Conservation (phyloP, 2,329 filamentous ascomycete genomes). For the Nannizziopsis arthrosporioides region DNA sequence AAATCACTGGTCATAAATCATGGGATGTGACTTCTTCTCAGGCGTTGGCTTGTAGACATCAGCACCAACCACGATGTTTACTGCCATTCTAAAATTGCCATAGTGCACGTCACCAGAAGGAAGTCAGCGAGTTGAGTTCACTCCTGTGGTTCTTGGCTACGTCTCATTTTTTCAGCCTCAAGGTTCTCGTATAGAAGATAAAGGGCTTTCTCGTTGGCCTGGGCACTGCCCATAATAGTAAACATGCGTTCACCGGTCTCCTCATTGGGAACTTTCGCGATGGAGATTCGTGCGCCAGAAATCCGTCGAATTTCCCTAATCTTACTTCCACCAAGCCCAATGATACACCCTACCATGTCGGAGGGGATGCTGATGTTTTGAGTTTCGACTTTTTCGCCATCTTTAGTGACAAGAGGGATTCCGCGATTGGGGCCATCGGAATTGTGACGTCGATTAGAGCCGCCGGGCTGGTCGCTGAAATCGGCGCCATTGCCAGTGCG, state of each 20-base stretch:
- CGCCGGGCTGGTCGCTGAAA: conserved; percentile 71
- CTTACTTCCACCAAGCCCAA: conserved; percentile 87
- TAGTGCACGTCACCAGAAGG: neutral
- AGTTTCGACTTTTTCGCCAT: conserved; percentile 94
- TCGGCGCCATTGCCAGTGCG: conserved; percentile 93
- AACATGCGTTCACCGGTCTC: conserved; percentile 99
- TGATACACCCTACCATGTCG: conserved; percentile 99
- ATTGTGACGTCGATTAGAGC: conserved; percentile 69
- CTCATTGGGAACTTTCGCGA: conserved; percentile 92
- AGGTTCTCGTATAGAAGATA: conserved; percentile 98
- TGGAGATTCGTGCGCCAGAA: conserved; percentile 92
- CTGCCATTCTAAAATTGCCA: neutral
- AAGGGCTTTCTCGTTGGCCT: conserved; percentile 88
- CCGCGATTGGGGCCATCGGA: conserved; percentile 69
- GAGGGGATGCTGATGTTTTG: conserved; percentile 99
- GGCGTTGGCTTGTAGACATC: neutral
- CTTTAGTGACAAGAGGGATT: conserved; percentile 81
- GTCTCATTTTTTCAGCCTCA: conserved; percentile 97
- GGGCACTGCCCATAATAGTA: conserved; percentile 91
- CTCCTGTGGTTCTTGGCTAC: conserved; percentile 63
- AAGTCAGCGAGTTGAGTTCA: conserved; percentile 22
- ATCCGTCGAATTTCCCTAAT: conserved; percentile 98
- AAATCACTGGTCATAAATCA: conserved; percentile 2
- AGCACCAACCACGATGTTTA: neutral
- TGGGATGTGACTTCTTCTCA: neutral